These are phyloP conservation scores for Colletotrichum plurivorum DNA, from an alignment of 2,329 filamentous ascomycete species.

Conservation along the genomic window DNA sequence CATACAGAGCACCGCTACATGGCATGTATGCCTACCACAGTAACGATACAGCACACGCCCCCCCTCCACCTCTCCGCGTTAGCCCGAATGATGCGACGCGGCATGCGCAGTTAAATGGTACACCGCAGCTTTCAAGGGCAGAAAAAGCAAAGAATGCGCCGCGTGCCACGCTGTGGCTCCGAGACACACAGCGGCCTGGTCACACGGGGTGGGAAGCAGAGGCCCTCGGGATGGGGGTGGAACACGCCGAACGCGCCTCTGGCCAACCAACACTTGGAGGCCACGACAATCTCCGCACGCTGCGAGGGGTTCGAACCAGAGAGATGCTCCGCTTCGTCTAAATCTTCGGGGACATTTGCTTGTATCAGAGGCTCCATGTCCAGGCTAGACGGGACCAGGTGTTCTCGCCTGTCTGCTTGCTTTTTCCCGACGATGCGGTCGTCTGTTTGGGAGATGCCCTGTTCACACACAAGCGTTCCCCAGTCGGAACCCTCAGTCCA, in stretches of 20 bases:
- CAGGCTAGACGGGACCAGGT: not conserved
- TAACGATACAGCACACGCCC: not conserved
- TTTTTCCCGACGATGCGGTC: not conserved
- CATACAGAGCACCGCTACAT: not conserved
- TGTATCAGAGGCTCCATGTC: not conserved
- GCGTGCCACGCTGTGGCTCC: conserved; percentile 29
- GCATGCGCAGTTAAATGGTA: conserved; percentile 16
- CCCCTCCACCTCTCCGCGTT: not conserved
- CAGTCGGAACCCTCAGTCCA: conserved; percentile 12
- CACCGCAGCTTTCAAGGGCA: conserved; percentile 5
- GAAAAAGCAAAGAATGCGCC: conserved; percentile 26
- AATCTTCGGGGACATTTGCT: not conserved
- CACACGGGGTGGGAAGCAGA: conserved; percentile 16
- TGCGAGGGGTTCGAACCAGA: not conserved
- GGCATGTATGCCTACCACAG: too few species aligned
- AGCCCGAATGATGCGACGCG: conserved; percentile 22
- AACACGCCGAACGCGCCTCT: not conserved
- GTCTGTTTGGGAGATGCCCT: not conserved
- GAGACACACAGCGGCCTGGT: conserved; percentile 23
- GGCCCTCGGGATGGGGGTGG: not conserved
- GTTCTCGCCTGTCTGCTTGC: not conserved
- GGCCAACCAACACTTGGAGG: conserved; percentile 16
- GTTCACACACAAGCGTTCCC: not conserved
- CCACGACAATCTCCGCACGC: conserved; percentile 8
- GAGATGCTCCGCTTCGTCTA: not conserved